These are phyloP conservation scores for Macadamia tetraphylla DNA, from an alignment of 164 flowering plant genomes.

Conservation along the genomic window DNA sequence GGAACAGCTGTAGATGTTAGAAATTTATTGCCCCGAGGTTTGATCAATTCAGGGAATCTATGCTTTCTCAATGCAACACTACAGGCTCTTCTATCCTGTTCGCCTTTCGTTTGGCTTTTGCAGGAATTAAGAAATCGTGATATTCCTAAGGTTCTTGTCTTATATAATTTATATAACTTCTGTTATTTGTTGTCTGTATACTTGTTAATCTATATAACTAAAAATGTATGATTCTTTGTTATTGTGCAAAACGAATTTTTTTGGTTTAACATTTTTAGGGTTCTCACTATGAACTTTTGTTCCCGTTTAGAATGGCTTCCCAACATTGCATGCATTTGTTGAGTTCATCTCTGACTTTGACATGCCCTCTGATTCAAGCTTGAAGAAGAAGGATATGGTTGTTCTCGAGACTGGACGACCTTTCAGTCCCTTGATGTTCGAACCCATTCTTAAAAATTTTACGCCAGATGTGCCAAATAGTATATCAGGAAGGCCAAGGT, in stretches of 20 bases:
- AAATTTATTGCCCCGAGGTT: constrained; percentile 66
- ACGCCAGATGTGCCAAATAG: constrained; percentile 78
- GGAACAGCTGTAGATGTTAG: constrained; percentile 17
- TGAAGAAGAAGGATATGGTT: constrained; percentile 38
- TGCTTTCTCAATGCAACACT: constrained; percentile 96
- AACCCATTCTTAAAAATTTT: constrained; percentile 65
- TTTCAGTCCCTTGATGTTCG: constrained; percentile 84
- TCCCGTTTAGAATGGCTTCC: constrained; percentile 57
- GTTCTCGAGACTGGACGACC: constrained; percentile 62
- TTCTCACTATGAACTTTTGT: constrained; percentile 7
- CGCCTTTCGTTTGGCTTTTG: constrained; percentile 79
- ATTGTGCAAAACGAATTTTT: neutral
- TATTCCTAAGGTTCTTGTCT: constrained; percentile 60
- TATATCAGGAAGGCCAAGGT: constrained; percentile 87
- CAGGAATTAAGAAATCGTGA: constrained; percentile 49
- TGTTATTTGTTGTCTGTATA: neutral
- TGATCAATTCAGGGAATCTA: constrained; percentile 81
- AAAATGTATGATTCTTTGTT: neutral
- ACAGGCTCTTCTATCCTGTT: constrained; percentile 89
- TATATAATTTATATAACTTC: neutral
- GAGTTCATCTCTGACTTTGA: constrained; percentile 73
- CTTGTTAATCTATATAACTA: constrained; percentile 2
- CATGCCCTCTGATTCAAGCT: constrained; percentile 33
- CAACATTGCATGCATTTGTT: constrained; percentile 72
- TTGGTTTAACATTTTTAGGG: neutral